Base-by-base conservation (phyloP, 495 filamentous ascomycete species). In the Penicillium simplicissimum region DNA sequence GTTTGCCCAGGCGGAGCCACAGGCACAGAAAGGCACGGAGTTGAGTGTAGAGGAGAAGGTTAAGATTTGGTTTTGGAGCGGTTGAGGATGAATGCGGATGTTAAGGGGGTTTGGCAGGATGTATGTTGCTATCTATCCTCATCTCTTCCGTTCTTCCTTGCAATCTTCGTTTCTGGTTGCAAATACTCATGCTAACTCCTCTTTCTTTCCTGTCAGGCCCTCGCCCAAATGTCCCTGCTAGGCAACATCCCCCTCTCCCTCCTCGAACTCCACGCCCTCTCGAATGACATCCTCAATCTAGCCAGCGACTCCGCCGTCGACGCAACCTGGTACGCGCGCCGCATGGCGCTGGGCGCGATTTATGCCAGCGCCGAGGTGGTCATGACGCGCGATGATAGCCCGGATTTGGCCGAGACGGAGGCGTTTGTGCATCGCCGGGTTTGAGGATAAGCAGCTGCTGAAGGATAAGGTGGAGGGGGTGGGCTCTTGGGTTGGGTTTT, bases 351-450 rank as follows among this genome's bases (percentile, higher is more conserved):
- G 6, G 84, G 89, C 4, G 81, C 86, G 11, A 85, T 97, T 64
- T 98, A 98, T 70, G 90, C 91, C 25, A 88, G 87, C 40, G 85
- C 88, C 31, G 95, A 98, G 74, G 77, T 97, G 3, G 93, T 93
- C 74, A 96, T 97, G 93, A 98, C 92, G 15, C 89, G 88, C 47
- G 96, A 98, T 71, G 75, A 71, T 57, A 89, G 85, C 0, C 71
- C 79, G 0, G 85, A 84, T 14, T 91, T 88, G 64, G 66, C 60
- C 2, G 90, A 91, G 55, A 98, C 95, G 23, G 88, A 88, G 64
- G 76, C 82, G 28, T 98, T 97, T 71, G 74, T 97, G 59, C 81
- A 88, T 48, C 79, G 92, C 40, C 79, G 95, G n/a, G 49, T 79
- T 98, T 51, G 82, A 87, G 65, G 93, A 95, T 77, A 80, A 80